These are phyloP conservation scores for Arthroderma uncinatum DNA, from an alignment of 2,329 filamentous ascomycete species.

Conservation along the genomic window DNA sequence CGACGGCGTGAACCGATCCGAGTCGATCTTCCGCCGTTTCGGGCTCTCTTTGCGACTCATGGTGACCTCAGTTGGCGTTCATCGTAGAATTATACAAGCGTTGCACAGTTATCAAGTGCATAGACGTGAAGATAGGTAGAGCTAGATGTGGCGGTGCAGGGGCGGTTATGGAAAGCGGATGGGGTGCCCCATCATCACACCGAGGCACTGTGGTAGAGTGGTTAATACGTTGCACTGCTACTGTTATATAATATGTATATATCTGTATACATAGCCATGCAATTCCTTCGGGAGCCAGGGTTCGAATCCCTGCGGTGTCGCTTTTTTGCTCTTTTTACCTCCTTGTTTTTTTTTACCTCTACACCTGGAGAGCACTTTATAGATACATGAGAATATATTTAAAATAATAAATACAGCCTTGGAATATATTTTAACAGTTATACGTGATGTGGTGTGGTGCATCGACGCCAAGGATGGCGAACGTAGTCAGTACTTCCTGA, in stretches of 20 bases:
- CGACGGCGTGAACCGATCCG: conserved; percentile 48
- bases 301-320: conserved; percentile 6
- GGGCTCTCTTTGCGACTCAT: conserved; percentile 43
- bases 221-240: conserved; percentile 6
- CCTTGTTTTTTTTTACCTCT: neutral
- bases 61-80: neutral
- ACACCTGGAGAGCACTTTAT: too few relatives aligned
- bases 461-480: too few relatives aligned
- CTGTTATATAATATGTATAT: neutral
- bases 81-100: neutral
- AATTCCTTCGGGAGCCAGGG: conserved; percentile 6
- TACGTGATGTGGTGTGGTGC: too few relatives aligned
- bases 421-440: too few relatives aligned
- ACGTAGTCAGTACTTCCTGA: neutral
- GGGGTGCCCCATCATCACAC: neutral
- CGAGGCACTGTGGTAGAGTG: conserved; percentile 6
- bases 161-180: neutral
- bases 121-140: neutral
- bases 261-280: conserved; percentile 3
- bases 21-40: conserved; percentile 57
- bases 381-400: too few relatives aligned
- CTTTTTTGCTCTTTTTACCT: neutral
- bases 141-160: neutral
- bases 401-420: too few relatives aligned
- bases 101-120: neutral